These are phyloP conservation scores for Daedalea quercina DNA, from an alignment of 768 basidiomycete genomes.

Conservation along the genomic window DNA sequence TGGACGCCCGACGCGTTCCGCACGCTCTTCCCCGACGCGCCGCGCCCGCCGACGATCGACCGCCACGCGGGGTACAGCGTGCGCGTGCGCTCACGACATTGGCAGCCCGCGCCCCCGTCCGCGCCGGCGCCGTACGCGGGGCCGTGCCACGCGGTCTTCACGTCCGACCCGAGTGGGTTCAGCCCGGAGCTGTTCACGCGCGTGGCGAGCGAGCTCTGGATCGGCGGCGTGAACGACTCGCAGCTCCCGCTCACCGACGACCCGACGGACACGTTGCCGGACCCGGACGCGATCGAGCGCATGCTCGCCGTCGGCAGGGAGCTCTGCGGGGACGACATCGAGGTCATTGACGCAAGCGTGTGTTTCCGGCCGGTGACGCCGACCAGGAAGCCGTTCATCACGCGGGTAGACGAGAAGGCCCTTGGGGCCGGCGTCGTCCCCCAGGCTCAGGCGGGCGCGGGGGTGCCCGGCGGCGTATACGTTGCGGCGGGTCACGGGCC, in stretches of 20 bases:
- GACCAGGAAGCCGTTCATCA: constrained; percentile 26
- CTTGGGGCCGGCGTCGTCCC: constrained; percentile 20
- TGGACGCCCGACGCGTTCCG: constrained; percentile 29
- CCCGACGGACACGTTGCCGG: constrained; percentile 13
- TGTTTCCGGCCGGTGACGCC: constrained; percentile 31
- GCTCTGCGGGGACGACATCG: constrained; percentile 17
- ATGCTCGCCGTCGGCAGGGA: constrained; percentile 10
- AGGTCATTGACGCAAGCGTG: constrained; percentile 19
- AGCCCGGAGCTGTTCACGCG: constrained; percentile 28
- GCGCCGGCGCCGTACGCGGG: not conserved
- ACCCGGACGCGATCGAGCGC: constrained; percentile 5
- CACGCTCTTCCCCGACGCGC: constrained; percentile 25
- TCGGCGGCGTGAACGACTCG: constrained; percentile 26
- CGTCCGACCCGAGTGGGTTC: constrained; percentile 22
- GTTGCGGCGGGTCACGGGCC: constrained; percentile 32
- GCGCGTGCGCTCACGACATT: constrained; percentile 5
- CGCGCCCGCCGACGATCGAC: constrained; percentile 20
- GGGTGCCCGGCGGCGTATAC: constrained; percentile 18
- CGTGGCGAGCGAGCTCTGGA: constrained; percentile 22
- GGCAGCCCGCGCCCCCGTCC: not conserved
- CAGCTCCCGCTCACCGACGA: constrained; percentile 18
- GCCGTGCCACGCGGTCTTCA: constrained; percentile 26
- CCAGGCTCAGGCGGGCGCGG: constrained; percentile 1
- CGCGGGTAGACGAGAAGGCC: constrained; percentile 19
- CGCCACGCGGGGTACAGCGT: constrained; percentile 24